Base-by-base conservation (phyloP, 2,329 filamentous ascomycete genomes). In the Aureobasidium sp. region DNA sequence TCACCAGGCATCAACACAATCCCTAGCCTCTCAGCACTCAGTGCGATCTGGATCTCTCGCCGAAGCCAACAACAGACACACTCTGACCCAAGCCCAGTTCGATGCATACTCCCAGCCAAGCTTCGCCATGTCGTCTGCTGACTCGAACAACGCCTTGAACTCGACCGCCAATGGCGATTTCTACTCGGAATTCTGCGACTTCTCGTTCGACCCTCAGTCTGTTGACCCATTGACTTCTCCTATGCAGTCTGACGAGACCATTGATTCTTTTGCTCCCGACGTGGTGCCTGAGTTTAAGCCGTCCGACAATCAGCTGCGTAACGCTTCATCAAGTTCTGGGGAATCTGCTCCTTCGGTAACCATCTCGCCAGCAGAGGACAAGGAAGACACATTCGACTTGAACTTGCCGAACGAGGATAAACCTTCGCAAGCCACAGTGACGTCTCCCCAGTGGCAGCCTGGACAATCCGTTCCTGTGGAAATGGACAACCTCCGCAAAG, bases 391-490 rank as follows among this genome's bases (percentile, higher is more conserved):
- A 5, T 60, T 50, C 27, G 57, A 50, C 46, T 7, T 60, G 20
- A 34, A 60, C 8, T 20, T 51, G 27, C 46, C 57, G 2, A 42
- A 13, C 23, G 56, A 50, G 13, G 36, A 51, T 3, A 41, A 50
- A 36, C 20, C 46, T 10, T 34, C 62, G 53, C 51, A 66, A 34
- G 53, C 64, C 5, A 39, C 61, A 6, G 67, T 63, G 5, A 66
- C 64, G 26, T 67, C 69, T 20, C 42, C 55, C 29, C 70, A 71
- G 65, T 74, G 72, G 72, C 71, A 73, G 53, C 72, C 72, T 27
- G 72, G 72, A 23, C 71, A 72, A 60, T 74, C 72, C 2, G 66
- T 72, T 13, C 72, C 72, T 3, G 70, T 73, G n/a, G 71, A 74
- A 47, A 67, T 70, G 34, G 68, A 67, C 42, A 67, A 67, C 12